Evolutionary conservation across 768 basidiomycete genomes (phyloP), one percentile per base, ranked within the genome.

Genomic region (Xerocomus brunneocitrinus): DNA sequence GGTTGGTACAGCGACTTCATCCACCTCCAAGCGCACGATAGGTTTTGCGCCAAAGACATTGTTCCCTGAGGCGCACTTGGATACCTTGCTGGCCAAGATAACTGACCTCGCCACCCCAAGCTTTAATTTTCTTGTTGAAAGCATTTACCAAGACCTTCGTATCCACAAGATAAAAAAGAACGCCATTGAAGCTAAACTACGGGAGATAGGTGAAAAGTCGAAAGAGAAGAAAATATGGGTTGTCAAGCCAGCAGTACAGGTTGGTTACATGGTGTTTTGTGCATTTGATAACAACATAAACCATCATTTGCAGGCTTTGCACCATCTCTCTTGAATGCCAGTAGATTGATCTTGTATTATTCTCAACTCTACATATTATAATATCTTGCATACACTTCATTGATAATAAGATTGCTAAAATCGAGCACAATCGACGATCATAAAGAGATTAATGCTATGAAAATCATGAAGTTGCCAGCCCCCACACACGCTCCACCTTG

Each of bases 81-180:
- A 78, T 13, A 64, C 76, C 45, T 73, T 94, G 28, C 70, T 89
- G 25, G 66, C 78, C n/a, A 86, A 83, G 66, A 84, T 91, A 43
- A 72, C 75, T 3, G 69, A 74, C 24, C 72, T 89, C 19, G 77
- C 82, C 49, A 82, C 86, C 0, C 73, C 78, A 8, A 91, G 76
- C 57, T 73, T 90, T 25, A 76, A 75, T 8, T 77, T 82, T 50
- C 79, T 94, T 28, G 78, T 91, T 0, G 90, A 92, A 54, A 76
- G 81, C 8, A 78, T 92, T 58, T 81, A 84, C 61, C 81, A 85
- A 57, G 86, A 86, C 27, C 73, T 92, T 38, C 80, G 80, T 31
- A 68, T 67, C n/a, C 73, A 86, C 58, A 85, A 84, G 52, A 79
- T 91, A 57, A 91, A 86, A 74, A 93, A 92, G 76, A 87, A 84